Evolutionary conservation across 768 basidiomycete species (phyloP).

Genomic region (Tricholoma hemisulphureum): DNA sequence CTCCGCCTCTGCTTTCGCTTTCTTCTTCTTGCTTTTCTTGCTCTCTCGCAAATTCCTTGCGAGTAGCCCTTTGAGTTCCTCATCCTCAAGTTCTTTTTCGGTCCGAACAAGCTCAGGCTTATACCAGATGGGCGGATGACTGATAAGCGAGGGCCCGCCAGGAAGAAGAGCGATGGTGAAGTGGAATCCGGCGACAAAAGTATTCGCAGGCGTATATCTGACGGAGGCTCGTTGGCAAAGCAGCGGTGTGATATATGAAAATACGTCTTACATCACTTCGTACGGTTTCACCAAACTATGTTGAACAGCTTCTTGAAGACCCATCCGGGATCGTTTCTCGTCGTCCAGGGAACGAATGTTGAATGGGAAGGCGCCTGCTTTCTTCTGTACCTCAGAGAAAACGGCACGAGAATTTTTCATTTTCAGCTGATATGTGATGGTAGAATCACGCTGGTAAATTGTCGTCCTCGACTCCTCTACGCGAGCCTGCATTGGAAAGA

Average conservation of each 20-base stretch:
- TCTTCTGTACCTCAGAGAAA: constrained; percentile 97
- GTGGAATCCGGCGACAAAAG: constrained; percentile 93
- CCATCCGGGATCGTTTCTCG: constrained; percentile 93
- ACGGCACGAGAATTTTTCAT: constrained; percentile 97
- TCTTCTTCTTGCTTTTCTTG: constrained; percentile 93
- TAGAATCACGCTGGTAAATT: constrained; percentile 86
- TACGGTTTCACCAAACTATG: constrained; percentile 93
- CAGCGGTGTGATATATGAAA: not conserved
- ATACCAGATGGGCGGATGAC: constrained; percentile 90
- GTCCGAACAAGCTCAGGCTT: constrained; percentile 88
- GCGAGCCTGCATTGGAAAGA: constrained; percentile 61
- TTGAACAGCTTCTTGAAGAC: constrained; percentile 92
- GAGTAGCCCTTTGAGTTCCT: constrained; percentile 77
- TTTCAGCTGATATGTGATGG: constrained; percentile 92
- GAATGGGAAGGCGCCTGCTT: constrained; percentile 97
- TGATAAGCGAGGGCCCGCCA: constrained; percentile 83
- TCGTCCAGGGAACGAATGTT: constrained; percentile 92
- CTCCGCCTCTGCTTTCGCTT: constrained; percentile 57
- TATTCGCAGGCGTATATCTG: constrained; percentile 78
- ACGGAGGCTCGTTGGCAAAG: constrained; percentile 1
- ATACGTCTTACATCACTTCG: constrained; percentile 76
- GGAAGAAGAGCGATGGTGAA: constrained; percentile 94
- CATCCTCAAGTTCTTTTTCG: constrained; percentile 85
- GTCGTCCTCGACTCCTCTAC: constrained; percentile 87
- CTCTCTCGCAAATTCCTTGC: constrained; percentile 78